Conservation (phyloP, 2,329 filamentous ascomycete genomes). For the Sordariomycetes sp. region DNA sequence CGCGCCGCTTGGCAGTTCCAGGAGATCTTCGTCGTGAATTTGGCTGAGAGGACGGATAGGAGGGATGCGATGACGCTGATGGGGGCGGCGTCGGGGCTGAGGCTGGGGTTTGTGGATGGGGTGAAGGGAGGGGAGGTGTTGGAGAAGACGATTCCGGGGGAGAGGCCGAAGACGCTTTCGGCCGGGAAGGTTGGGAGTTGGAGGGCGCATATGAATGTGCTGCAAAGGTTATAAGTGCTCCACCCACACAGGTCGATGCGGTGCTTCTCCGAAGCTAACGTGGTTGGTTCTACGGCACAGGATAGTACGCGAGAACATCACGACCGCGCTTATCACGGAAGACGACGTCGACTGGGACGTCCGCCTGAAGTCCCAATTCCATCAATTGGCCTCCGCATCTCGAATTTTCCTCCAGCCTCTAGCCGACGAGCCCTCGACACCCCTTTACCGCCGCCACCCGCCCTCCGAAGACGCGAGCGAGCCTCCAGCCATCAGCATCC, state of each 20-base stretch:
- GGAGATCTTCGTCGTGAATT: constrained; percentile 41
- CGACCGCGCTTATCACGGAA: constrained; percentile 40
- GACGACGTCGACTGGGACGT: constrained; percentile 50
- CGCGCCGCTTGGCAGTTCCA: constrained; percentile 28
- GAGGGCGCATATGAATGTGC: constrained; percentile 27
- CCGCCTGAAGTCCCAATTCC: constrained; percentile 10
- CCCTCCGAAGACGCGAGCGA: background rate
- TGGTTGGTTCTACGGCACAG: too few species aligned
- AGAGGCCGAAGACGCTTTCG: background rate
- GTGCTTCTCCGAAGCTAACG: too few species aligned
- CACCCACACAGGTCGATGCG: too few species aligned
- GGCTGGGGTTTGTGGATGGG: constrained; percentile 35
- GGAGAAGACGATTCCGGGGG: constrained; percentile 22
- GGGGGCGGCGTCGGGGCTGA: constrained; percentile 30
- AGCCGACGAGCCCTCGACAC: too few species aligned
- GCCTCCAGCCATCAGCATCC: background rate
- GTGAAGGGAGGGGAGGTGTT: constrained; percentile 24
- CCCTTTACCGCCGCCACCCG: background rate
- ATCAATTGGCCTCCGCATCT: background rate
- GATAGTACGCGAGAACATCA: constrained; percentile 31
- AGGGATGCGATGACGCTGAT: constrained; percentile 37
- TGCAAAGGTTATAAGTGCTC: constrained; percentile 23
- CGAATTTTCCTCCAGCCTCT: background rate
- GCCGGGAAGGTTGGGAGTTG: constrained; percentile 14
- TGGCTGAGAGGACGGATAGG: constrained; percentile 37